Evolutionary conservation across 345 rosid genomes (phyloP).

Genomic region (Aurinia saxatilis): DNA sequence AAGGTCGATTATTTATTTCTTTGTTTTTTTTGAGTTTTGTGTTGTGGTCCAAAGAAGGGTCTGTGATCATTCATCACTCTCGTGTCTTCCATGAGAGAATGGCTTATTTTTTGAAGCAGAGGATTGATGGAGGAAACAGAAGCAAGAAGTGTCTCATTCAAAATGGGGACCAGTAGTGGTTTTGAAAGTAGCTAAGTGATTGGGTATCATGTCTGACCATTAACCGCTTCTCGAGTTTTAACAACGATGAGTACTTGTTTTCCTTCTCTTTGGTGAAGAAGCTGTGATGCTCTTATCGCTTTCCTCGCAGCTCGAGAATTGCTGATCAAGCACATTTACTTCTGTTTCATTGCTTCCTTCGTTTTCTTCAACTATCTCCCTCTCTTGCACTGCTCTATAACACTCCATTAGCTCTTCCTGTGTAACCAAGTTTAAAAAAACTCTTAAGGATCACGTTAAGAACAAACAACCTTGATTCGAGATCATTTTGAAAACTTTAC

Average conservation of each 20-base stretch:
- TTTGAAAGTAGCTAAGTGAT: constrained; percentile 5
- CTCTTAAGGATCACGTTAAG: background rate
- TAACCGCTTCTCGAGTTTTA: constrained; percentile 26
- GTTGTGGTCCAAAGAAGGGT: constrained; percentile 26
- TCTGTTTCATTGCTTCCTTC: constrained; percentile 39
- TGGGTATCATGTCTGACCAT: constrained; percentile 21
- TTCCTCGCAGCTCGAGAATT: constrained; percentile 35
- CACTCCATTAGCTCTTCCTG: constrained; percentile 52
- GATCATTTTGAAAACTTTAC: constrained; percentile 26
- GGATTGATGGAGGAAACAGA: constrained; percentile 3
- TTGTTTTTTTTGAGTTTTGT: background rate
- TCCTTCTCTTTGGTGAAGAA: constrained; percentile 35
- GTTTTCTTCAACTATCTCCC: constrained; percentile 30
- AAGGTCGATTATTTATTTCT: background rate
- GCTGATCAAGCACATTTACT: constrained; percentile 50
- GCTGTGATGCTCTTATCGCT: constrained; percentile 33
- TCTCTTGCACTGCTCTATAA: constrained; percentile 41
- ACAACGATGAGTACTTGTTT: constrained; percentile 5
- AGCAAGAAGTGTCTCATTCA: constrained; percentile 33
- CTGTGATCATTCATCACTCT: constrained; percentile 24
- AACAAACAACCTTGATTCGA: background rate
- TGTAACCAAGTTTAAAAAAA: background rate
- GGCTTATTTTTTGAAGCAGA: constrained; percentile 21
- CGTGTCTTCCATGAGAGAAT: constrained; percentile 24
- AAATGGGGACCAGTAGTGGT: constrained; percentile 19